These are phyloP conservation scores for Curvularia eragrostidis DNA, from an alignment of 2,329 filamentous ascomycete genomes.

Conservation along the genomic window DNA sequence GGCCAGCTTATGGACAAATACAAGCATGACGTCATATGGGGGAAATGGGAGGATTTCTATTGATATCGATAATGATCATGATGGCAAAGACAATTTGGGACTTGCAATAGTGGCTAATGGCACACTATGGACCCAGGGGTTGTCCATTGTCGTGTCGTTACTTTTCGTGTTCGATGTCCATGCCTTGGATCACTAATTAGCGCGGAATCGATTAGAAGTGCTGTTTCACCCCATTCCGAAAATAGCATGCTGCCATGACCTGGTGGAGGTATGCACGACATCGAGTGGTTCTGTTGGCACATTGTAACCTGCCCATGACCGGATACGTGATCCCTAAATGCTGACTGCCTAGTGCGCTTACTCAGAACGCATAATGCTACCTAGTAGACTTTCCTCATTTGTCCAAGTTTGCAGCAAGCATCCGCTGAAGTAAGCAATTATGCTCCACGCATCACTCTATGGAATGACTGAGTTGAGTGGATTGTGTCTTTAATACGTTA, in stretches of 20 bases:
- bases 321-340: background rate
- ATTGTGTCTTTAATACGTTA: background rate
- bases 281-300: background rate
- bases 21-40: slow-evolving; percentile 42
- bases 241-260: background rate
- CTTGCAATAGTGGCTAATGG: background rate
- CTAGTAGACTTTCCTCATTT: background rate
- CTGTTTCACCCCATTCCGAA: background rate
- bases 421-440: background rate
- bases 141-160: background rate
- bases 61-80: slow-evolving; percentile 2
- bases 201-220: background rate
- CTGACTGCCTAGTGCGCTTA: slow-evolving; percentile 2
- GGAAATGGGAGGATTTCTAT: slow-evolving; percentile 43
- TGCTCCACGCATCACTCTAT: background rate
- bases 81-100: background rate
- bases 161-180: background rate
- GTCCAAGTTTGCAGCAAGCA: background rate
- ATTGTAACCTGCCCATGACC: background rate
- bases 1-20: slow-evolving; percentile 51
- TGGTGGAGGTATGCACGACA: background rate
- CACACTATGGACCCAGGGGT: background rate
- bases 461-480: background rate
- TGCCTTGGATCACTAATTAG: background rate
- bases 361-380: background rate